Evolutionary conservation across 495 filamentous ascomycete species (phyloP), one percentile per base, ranked within the genome.

Genomic region (Neurospora discreta): DNA sequence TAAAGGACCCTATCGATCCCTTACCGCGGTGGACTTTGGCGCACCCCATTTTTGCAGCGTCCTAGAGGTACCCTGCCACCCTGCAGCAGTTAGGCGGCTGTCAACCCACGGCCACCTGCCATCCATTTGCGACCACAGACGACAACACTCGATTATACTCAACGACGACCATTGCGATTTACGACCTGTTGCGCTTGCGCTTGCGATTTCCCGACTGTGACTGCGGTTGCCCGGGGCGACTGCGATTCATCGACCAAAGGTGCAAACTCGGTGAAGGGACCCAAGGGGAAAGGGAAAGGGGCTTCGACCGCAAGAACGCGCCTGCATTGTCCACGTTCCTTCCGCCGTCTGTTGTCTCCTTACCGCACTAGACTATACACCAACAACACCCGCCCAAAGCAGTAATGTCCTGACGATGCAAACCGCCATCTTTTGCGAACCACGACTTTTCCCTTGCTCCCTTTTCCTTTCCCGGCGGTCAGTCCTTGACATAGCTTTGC

Each of bases 381-480:
- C 52, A 65, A 65, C 26, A 65, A 65, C 52, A 65, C 26, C 26
- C 52, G 30, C 52, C 52, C 52, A 65, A 65, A 33, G 52, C 26
- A 65, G 74, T 77, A 77, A 81, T 81, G 80, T 76, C 75, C 76
- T 80, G 77, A 82, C 80, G 79, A 82, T 82, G 80, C 78, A 74
- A 81, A 78, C 76, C 73, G 77, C 77, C 72, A 76, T 74, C 70
- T 58, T 71, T 71, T 71, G 73, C 79, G 77, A 82, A 72, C 73
- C 75, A 78, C 78, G 74, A 78, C 76, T 80, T 71, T 78, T 78
- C 78, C 77, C 77, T 73, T 70, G 72, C 74, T 70, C 77, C 74
- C 78, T 76, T 81, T 79, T 74, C 72, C 71, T 76, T 74, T 73
- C 74, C 75, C 82, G 80, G 81, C 81, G 73, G 73, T 76, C 75